Base-by-base conservation (phyloP, 805 yeast genomes). In the Teunomyces aglyptinius region DNA sequence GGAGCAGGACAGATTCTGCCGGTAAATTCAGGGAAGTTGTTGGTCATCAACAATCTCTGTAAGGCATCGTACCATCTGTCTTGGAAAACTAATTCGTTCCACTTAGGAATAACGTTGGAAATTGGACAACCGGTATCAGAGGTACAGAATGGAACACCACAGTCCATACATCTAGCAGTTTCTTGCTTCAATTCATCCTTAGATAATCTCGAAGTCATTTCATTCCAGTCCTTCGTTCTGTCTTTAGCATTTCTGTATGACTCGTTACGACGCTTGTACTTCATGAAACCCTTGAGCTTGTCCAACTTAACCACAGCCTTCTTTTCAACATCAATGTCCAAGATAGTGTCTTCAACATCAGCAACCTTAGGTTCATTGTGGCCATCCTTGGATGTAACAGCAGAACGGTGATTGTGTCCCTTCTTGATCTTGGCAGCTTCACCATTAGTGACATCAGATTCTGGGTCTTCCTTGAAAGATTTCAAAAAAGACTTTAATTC, bases 1-100 rank as follows among this genome's bases (percentile, higher is more conserved):
- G 99, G 99, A 50, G 98, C 98, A 18, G 99, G 99, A 73, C 99
- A 92, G 53, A 92, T 92, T 71, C 97, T 83, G 50, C 97, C 96
- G 49, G 98, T 92, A 63, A 94, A 92, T 72, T 94, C 98, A 18
- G 98, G 98, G 86, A 94, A 92, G 73, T 94, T 92, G 75, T 92
- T 92, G 50, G 99, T 94, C 91, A 90, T 92, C 64, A 88, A 71
- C 65, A 92, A 78, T 58, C 96, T 80, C 65, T 90, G 92, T 59
- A 90, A 77, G 15, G 99, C 99, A 59, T 89, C 91, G 61, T 76
- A 82, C 98, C 98, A 92, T 64, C 92, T 83, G 68, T 89, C 92
- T 68, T 90, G 81, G 81, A 90, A 92, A 15, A 92, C 96, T 56
- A 94, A 80, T 66, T 91, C 98, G 68, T 92, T 94, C 92, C 97